Evolutionary conservation across 208 protist species (phyloP), one percentile per base, ranked within the genome.

Genomic region (Trypanosomatidae sp.): DNA sequence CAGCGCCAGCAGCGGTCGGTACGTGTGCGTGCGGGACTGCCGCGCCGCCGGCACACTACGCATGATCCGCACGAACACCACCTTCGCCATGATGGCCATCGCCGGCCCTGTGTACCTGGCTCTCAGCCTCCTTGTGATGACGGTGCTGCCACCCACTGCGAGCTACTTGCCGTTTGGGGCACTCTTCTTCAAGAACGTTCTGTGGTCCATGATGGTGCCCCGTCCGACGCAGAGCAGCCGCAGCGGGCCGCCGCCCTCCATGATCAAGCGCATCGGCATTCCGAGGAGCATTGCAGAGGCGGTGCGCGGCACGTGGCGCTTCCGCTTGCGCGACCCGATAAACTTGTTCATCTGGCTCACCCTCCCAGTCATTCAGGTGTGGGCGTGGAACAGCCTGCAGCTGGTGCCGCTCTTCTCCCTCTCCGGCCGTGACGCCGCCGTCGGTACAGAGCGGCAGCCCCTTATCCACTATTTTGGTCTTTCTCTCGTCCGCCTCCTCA

Each of bases 171-270:
- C 77, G 1, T 83, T 87, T 19, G 77, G 73, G 17, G 12, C 83
- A 8, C 93, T 86, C 81, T 86, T 92, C 33, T 91, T 91, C 66
- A 84, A 84, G 59, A 95, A 95, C 66, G 47, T 84, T 17, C 17
- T 86, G 44, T 92, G 81, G 76, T 80, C 82, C 47, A 49, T 77
- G 41, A 69, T 91, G 58, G n/a, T 69, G 68, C 76, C 82, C 28
- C 73, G 73, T 30, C 91, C 85, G 0, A 72, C 77, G 49, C 91
- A 93, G 71, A 80, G 81, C 30, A 82, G 87, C 55, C 72, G 71
- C 58, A 58, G 43, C 33, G 74, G 58, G 4, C 22, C 59, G 19
- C 71, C 71, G 72, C 62, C 50, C n/a, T 69, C 71, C 22, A 47
- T 72, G 15, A 62, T 66, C 13, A 47, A 53, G 25, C 25, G 69